These are phyloP conservation scores for Nymphaea colorata DNA, from an alignment of 164 flowering plant species.

Conservation along the genomic window DNA sequence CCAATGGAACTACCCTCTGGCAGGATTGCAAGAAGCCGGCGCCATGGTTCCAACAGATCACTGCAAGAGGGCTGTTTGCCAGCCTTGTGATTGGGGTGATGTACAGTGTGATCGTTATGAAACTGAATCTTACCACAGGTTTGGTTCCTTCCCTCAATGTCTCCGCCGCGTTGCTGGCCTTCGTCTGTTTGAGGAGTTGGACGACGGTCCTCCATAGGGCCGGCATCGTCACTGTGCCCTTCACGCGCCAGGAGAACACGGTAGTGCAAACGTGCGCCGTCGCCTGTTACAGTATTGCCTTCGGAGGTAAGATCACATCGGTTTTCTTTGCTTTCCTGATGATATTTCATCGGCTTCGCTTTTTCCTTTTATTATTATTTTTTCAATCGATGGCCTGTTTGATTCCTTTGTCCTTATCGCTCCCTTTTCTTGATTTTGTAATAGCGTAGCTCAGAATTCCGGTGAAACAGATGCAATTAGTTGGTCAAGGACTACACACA, in stretches of 20 bases:
- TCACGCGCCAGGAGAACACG: slow-evolving; percentile 86
- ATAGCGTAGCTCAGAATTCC: background rate
- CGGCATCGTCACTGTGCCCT: slow-evolving; percentile 45
- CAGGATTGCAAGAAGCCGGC: slow-evolving; percentile 11
- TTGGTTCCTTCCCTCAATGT: slow-evolving; percentile 73
- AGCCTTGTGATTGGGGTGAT: slow-evolving; percentile 55
- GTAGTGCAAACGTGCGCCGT: slow-evolving; percentile 89
- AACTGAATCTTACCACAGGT: slow-evolving; percentile 81
- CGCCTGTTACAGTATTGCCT: slow-evolving; percentile 77
- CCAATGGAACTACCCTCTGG: background rate
- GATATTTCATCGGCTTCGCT: background rate
- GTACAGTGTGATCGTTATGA: slow-evolving; percentile 69
- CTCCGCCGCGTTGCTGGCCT: slow-evolving; percentile 89
- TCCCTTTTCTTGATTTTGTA: background rate
- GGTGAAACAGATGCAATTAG: background rate
- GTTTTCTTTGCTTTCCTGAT: background rate
- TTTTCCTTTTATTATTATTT: background rate
- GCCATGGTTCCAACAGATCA: slow-evolving; percentile 77
- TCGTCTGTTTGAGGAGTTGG: slow-evolving; percentile 58
- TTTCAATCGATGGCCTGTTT: too few relatives aligned
- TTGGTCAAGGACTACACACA: background rate
- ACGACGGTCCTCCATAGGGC: slow-evolving; percentile 42
- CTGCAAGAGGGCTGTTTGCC: slow-evolving; percentile 56
- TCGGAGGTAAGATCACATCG: slow-evolving; percentile 46
- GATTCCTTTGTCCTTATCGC: background rate